phyloP scores from a whole-genome alignment of 177 flowering plant genomes.

The Vitis hybrid region DNA sequence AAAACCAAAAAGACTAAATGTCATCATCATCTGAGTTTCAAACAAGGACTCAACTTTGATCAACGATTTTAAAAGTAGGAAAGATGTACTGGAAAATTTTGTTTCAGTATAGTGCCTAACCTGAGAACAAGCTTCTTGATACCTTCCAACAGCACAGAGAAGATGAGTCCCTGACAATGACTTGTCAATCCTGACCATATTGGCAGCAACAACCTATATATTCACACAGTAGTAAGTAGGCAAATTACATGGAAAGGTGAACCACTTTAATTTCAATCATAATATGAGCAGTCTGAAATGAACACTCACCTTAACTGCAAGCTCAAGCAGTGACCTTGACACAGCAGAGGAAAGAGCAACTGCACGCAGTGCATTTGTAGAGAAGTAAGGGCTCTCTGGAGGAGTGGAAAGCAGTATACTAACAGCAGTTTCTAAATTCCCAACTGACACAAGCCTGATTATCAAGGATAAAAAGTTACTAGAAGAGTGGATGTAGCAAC shows the following conservation, averaged over 20 bases:
- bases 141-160: constrained; percentile 97
- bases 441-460: constrained; percentile 89
- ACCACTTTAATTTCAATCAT: constrained; percentile 6
- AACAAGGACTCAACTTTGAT: no score
- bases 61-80: not conserved
- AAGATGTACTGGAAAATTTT: not conserved
- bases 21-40: no score
- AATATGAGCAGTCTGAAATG: not conserved
- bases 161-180: constrained; percentile 93
- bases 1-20: no score
- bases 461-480: not conserved
- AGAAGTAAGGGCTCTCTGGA: constrained; percentile 90
- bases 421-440: constrained; percentile 95
- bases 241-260: not conserved
- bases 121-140: constrained; percentile 99
- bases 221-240: constrained; percentile 12
- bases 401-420: constrained; percentile 83
- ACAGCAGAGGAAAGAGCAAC: constrained; percentile 99
- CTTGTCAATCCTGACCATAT: constrained; percentile 94
- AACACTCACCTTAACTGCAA: constrained; percentile 83
- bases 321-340: constrained; percentile 89
- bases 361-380: constrained; percentile 92
- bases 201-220: constrained; percentile 95
- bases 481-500: not conserved
- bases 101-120: constrained; percentile 33